Evolutionary conservation across 495 filamentous ascomycete species (phyloP), one percentile per base, ranked within the genome.

Genomic region (Neurospora tetraspora): DNA sequence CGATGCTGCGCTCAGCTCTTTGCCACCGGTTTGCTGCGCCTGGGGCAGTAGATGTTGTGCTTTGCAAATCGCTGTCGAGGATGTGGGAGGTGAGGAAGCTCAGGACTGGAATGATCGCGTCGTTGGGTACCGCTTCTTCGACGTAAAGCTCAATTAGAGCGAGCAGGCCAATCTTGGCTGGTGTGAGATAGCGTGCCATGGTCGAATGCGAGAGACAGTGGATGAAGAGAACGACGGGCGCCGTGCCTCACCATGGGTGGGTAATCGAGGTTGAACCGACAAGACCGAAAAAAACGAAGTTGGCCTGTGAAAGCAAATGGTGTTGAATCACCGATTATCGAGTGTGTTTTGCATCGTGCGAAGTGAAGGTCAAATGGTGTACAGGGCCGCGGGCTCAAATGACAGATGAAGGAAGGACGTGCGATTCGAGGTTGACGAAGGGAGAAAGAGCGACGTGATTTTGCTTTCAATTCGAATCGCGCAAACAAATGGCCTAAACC

Each of bases 151-250:
- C 88, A 69, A 94, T 87, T 47, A 99, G 86, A 71, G 90, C 88
- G 59, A 99, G 86, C 27, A 98, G 87, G 74, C 90, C 91, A 74
- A 98, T 88, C 76, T 93, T 96, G 73, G 91, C 90, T 7, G 96
- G 92, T 23, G 94, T 95, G 70, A 97, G 86, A 81, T 91, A 96
- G 36, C 91, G 91, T 74, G 90, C 85, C 91, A 94, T 96, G 70
- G 38, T 73, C 70, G 1, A 27, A 47, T 38, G 70, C 8, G 27
- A 65, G 27, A 65, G 23, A 65, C 27, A 18, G 14, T 36, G 4
- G 27, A 34, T 65, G 23, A 65, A 18, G 4, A 16, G 27, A 16
- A 65, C 6, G 53, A 65, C 2, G 27, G 53, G 6, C 27, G 53
- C 53, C 27, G 27, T 14, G 53, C 53, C 53, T 8, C 53, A 65